These are phyloP conservation scores for Cydonia oblonga DNA, from an alignment of 331 rosid genomes.

Conservation along the genomic window DNA sequence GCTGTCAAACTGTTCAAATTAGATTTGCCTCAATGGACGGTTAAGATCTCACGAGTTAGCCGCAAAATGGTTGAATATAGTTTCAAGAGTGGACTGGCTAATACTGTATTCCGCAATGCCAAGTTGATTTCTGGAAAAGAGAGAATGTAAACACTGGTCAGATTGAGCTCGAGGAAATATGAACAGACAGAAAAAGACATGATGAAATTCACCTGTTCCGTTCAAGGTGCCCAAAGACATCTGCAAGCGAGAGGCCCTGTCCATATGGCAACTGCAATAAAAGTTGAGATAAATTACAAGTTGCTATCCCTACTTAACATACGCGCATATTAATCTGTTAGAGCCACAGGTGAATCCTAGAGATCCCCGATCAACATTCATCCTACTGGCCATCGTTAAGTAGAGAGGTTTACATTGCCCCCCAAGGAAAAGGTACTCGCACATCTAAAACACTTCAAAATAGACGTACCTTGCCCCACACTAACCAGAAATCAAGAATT, in stretches of 20 bases:
- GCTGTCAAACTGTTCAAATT: neutral
- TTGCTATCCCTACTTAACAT: neutral
- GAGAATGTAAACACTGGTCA: constrained; percentile 14
- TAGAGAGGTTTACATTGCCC: neutral
- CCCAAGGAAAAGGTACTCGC: neutral
- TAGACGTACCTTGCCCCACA: neutral
- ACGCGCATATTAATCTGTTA: neutral
- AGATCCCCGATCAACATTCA: neutral
- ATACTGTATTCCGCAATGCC: constrained; percentile 85
- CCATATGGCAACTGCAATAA: constrained; percentile 57
- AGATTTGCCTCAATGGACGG: neutral
- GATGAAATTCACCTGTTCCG: constrained; percentile 42
- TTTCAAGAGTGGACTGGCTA: too few species aligned
- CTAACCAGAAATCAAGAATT: neutral
- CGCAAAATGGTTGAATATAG: constrained; percentile 69
- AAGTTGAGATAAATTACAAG: neutral
- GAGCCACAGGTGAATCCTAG: neutral
- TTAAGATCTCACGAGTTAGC: constrained; percentile 38
- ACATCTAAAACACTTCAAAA: neutral
- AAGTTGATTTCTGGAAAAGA: constrained; percentile 39
- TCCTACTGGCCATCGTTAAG: neutral
- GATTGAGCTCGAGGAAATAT: neutral
- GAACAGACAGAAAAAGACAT: neutral
- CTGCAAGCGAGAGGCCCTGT: constrained; percentile 65
- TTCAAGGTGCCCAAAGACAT: constrained; percentile 84